Evolutionary conservation across 2,329 filamentous ascomycete genomes (phyloP), one percentile per base, ranked within the genome.

Genomic region (Talaromyces verruculosus): DNA sequence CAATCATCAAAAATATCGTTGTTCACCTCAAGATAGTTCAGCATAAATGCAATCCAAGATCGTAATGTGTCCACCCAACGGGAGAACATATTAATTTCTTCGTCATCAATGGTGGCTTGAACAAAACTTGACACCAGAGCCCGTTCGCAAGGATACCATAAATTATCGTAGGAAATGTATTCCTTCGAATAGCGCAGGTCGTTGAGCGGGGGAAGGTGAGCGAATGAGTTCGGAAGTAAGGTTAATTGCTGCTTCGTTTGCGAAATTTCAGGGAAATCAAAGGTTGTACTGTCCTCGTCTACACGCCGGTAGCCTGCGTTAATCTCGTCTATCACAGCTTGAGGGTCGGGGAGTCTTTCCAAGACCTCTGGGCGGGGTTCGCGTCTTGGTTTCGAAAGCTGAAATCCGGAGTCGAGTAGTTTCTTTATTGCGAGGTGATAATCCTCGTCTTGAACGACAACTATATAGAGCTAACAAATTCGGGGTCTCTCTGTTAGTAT

Each of bases 1-100:
- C 55, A 59, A 13, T 59, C 33, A 41, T 59, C 55, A 59, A 59
- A 59, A 8, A 59, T 59, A 17, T 59, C 55, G 33, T 41, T 59
- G n/a, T 59, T 59, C 6, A 59, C 37, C 10, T 59, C 55, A 37
- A 59, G 55, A 59, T 59, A 59, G 30, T 25, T 39, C 33, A 41
- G 1, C 55, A 59, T 59, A 1, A 5, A 41, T n/a, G 33, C 17
- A 39, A 59, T 41, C 55, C 55, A 59, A 6, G 37, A 39, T 39
- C 33, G 17, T 22, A 59, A 39, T 22, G 33, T 7, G 33, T 59
- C 30, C 19, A 19, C 13, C 55, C 55, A 59, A 17, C 2, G 35
- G 5, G 55, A 59, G 33, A 25, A 59, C n/a, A 41, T 37, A 28
- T 41, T 59, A 15, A 39, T 8, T 6, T 41, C 55, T 59, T 59